Evolutionary conservation across 2,329 filamentous ascomycete species (phyloP).

Genomic region (Cryphonectria naterciae): DNA sequence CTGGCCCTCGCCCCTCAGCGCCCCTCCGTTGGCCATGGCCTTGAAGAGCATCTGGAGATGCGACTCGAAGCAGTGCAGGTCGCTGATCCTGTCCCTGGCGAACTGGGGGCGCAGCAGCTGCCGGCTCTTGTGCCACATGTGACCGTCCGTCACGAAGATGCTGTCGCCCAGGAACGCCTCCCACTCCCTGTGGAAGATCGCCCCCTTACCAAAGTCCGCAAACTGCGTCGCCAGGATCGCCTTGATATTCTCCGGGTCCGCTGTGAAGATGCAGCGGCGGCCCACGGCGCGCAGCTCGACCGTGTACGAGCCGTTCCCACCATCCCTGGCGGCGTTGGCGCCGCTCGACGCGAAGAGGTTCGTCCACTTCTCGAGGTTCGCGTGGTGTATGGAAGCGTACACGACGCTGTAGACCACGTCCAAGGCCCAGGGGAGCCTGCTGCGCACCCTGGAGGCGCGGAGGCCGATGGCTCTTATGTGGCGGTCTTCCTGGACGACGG

Average conservation of each 20-base stretch:
- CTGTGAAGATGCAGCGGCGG: conserved; percentile 71
- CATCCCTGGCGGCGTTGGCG: conserved; percentile 52
- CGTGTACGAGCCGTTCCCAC: conserved; percentile 56
- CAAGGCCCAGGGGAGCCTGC: conserved; percentile 60
- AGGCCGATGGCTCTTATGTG: conserved; percentile 52
- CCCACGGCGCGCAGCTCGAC: conserved; percentile 61
- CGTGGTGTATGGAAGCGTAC: conserved; percentile 53
- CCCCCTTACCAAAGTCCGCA: conserved; percentile 80
- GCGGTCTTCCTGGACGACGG: conserved; percentile 46
- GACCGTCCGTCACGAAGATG: conserved; percentile 81
- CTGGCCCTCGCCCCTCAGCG: conserved; percentile 62
- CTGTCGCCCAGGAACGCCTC: conserved; percentile 74
- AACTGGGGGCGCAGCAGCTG: conserved; percentile 86
- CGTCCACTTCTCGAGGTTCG: conserved; percentile 66
- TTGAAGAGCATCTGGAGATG: conserved; percentile 76
- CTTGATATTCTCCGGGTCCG: conserved; percentile 89
- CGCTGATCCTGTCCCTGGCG: conserved; percentile 79
- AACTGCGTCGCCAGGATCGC: conserved; percentile 89
- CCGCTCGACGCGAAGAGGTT: conserved; percentile 49
- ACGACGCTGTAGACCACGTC: conserved; percentile 67
- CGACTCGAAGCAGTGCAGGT: conserved; percentile 79
- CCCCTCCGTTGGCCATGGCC: conserved; percentile 63
- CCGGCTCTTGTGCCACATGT: conserved; percentile 78
- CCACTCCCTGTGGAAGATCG: conserved; percentile 75
- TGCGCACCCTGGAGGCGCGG: conserved; percentile 43